phyloP scores from a whole-genome alignment of 805 yeast genomes.

The Yamadazyma akitaensis region DNA sequence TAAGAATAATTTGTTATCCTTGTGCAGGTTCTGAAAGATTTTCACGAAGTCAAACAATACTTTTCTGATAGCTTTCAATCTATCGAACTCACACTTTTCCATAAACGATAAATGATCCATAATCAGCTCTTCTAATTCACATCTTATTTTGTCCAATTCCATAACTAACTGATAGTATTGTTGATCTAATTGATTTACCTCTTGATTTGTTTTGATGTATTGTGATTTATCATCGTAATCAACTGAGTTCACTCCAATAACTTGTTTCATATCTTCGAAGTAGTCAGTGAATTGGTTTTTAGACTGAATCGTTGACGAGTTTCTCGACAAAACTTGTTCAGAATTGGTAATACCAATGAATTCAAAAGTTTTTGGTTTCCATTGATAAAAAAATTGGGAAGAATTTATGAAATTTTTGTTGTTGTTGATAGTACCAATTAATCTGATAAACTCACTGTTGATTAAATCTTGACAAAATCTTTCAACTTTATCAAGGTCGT shows the following conservation, averaged over 20 bases:
- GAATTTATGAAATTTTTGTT: constrained; percentile 66
- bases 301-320: constrained; percentile 7
- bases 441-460: constrained; percentile 55
- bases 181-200: constrained; percentile 55
- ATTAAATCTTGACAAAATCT: constrained; percentile 70
- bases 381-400: constrained; percentile 71
- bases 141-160: constrained; percentile 61
- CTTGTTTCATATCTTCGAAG: constrained; percentile 44
- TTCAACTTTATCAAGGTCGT: constrained; percentile 60
- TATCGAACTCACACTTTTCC: constrained; percentile 80
- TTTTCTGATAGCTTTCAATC: constrained; percentile 72
- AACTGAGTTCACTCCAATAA: constrained; percentile 40
- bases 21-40: constrained; percentile 57
- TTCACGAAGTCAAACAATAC: constrained; percentile 72
- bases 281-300: constrained; percentile 24
- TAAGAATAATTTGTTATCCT: constrained; percentile 53
- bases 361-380: constrained; percentile 69
- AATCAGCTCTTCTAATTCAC: constrained; percentile 69
- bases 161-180: constrained; percentile 45
- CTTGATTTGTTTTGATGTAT: constrained; percentile 49
- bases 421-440: constrained; percentile 56
- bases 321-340: constrained; percentile 5
- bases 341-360: constrained; percentile 27
- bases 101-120: constrained; percentile 71
- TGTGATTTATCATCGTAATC: constrained; percentile 50